Evolutionary conservation across 129 eudicot species (phyloP), one percentile per base, ranked within the genome.

Genomic region (Arctium lappa): DNA sequence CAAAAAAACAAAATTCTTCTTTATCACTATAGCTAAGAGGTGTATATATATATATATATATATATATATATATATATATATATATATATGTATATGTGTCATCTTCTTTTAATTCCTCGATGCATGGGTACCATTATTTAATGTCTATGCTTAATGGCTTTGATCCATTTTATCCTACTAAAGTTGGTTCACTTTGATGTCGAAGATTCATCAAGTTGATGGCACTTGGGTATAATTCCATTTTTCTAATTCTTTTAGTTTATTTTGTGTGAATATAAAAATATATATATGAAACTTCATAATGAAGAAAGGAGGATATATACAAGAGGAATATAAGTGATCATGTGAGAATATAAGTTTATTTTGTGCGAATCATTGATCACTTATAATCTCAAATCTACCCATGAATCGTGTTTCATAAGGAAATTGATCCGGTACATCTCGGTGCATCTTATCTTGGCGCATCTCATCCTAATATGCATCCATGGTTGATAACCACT

Each of bases 51-150:
- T 56, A n/a, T 15, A 56, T 56, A 56, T 56, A 15, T 53, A 15
- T 48, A 12, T 48, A 48, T 48, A 12, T 48, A 48, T 44, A 2
- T 53, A 4, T 56, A 16, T 15, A 15, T 44, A 2, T 53, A 4
- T 56, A 16, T 15, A 15, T 44, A 2, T 53, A 4, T 56, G 4
- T 15, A 15, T 69, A 15, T 42, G 69, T 79, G 66, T 39, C 79
- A 65, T 75, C 79, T 66, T 48, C 85, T 82, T 87, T 85, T n/a
- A n/a, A n/a, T n/a, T 72, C 39, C 71, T 60, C 22, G 69, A 72
- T n/a, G n/a, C n/a, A n/a, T 85, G 76, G 31, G 44, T 79, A 83
- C 84, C 85, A 88, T 84, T 82, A 76, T 86, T 83, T 81, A 69
- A 71, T 70, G 79, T 79, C 68, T 74, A 79, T 42, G 34, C 62